A percentile compares a stretch with the other conserved stretches of the same genome.
Evolutionary conservation across 306 rosid species (phyloP).

Genomic region (Quercus dentata): DNA sequence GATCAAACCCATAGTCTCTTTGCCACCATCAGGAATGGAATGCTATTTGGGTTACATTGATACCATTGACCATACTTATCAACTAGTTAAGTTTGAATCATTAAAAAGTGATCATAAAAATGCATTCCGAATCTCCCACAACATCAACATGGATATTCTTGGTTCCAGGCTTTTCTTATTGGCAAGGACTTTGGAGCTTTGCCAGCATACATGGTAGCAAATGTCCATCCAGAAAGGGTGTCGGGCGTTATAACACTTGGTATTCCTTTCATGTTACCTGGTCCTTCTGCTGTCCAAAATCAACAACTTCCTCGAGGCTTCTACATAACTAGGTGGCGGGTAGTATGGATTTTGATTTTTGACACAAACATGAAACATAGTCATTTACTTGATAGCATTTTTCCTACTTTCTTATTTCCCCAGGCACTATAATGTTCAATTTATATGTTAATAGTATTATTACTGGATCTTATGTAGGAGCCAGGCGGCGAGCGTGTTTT

Average conservation of each 20-base stretch:
- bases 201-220: slow-evolving; percentile 39
- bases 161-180: slow-evolving; percentile 43
- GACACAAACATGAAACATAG: not conserved
- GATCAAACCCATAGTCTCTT: too few relatives aligned
- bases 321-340: slow-evolving; percentile 55
- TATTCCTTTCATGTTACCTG: slow-evolving; percentile 48
- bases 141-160: not conserved
- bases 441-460: not conserved
- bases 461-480: slow-evolving; percentile 21
- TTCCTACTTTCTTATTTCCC: not conserved
- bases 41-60: too few relatives aligned
- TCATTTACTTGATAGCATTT: not conserved
- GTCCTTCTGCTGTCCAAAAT: slow-evolving; percentile 27
- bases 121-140: not conserved
- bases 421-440: too few relatives aligned
- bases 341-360: not conserved
- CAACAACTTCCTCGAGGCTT: slow-evolving; percentile 56
- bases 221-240: slow-evolving; percentile 44
- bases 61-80: too few relatives aligned
- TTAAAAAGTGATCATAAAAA: not conserved
- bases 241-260: slow-evolving; percentile 46
- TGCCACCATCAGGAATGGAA: too few relatives aligned
- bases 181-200: slow-evolving; percentile 56
- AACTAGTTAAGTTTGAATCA: not conserved
- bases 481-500: slow-evolving; percentile 56